Conservation (phyloP, 1,284 basidiomycete genomes). For the Ganoderma boninense region DNA sequence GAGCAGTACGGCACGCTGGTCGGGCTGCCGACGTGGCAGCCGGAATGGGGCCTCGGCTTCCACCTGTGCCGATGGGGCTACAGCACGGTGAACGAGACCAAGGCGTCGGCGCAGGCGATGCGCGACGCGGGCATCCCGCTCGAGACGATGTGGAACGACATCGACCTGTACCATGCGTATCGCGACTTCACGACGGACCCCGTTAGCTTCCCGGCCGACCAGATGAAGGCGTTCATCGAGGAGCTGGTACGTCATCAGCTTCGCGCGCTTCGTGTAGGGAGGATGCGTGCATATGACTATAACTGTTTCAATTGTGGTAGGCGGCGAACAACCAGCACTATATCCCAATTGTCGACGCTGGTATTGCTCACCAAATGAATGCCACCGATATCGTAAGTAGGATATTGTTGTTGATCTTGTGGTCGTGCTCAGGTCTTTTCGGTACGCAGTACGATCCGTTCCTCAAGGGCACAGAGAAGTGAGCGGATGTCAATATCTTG, state of each 20-base stretch:
- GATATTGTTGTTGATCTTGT: conserved; percentile 21
- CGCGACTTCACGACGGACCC: conserved; percentile 79
- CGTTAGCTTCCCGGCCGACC: conserved; percentile 65
- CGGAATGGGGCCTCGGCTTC: conserved; percentile 75
- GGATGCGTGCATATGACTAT: neutral
- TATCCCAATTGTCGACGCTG: conserved; percentile 50
- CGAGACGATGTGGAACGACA: conserved; percentile 83
- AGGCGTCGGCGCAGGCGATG: conserved; percentile 61
- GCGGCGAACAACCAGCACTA: conserved; percentile 46
- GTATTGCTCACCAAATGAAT: conserved; percentile 45
- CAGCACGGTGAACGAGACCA: conserved; percentile 44
- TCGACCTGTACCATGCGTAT: conserved; percentile 72
- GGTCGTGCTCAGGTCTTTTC: neutral
- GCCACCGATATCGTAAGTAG: conserved; percentile 47
- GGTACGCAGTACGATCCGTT: conserved; percentile 53
- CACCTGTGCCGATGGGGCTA: conserved; percentile 68
- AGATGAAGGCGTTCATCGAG: conserved; percentile 65
- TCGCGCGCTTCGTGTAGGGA: neutral
- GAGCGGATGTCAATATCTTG: conserved; percentile 20
- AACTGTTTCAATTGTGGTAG: conserved; percentile 23
- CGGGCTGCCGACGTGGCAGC: conserved; percentile 73
- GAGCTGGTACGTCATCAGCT: conserved; percentile 55
- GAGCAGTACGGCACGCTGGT: conserved; percentile 71
- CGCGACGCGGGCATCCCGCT: conserved; percentile 68
- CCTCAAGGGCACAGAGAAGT: conserved; percentile 51